These are phyloP conservation scores for Mayamaea pseudoterrestris DNA, from an alignment of 108 stramenopile species.

Conservation along the genomic window DNA sequence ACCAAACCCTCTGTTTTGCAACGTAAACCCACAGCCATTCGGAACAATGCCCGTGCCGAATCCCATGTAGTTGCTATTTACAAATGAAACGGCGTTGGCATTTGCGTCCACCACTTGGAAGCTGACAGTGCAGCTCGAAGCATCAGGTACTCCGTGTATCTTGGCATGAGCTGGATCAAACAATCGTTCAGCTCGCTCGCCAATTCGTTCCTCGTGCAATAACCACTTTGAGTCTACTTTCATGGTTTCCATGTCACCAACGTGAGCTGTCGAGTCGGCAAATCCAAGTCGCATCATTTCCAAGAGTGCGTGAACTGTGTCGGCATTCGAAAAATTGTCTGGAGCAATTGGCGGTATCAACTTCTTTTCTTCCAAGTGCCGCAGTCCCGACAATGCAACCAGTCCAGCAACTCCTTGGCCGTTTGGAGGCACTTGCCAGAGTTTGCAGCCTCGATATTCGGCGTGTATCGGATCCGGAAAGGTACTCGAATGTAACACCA, in stretches of 20 bases:
- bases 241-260: constrained; percentile 57
- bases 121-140: constrained; percentile 81
- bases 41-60: constrained; percentile 94
- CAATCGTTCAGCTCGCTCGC: constrained; percentile 22
- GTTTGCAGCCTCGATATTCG: constrained; percentile 46
- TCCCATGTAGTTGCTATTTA: constrained; percentile 91
- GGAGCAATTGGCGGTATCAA: constrained; percentile 11
- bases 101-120: constrained; percentile 82
- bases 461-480: constrained; percentile 72
- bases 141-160: constrained; percentile 31
- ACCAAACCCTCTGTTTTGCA: constrained; percentile 92
- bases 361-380: constrained; percentile 27
- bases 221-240: constrained; percentile 23
- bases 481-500: constrained; percentile 51
- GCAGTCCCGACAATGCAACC: constrained; percentile 78
- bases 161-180: constrained; percentile 51
- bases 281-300: constrained; percentile 91
- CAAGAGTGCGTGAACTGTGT: constrained; percentile 60
- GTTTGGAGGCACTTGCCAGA: constrained; percentile 92
- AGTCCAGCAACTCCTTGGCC: constrained; percentile 91
- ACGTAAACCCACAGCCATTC: constrained; percentile 83
- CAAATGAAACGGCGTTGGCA: constrained; percentile 93
- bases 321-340: constrained; percentile 24
- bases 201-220: constrained; percentile 46
- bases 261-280: constrained; percentile 64